These are phyloP conservation scores for Rhododendron williamsianum DNA, from an alignment of 148 eudicot genomes.

Conservation along the genomic window DNA sequence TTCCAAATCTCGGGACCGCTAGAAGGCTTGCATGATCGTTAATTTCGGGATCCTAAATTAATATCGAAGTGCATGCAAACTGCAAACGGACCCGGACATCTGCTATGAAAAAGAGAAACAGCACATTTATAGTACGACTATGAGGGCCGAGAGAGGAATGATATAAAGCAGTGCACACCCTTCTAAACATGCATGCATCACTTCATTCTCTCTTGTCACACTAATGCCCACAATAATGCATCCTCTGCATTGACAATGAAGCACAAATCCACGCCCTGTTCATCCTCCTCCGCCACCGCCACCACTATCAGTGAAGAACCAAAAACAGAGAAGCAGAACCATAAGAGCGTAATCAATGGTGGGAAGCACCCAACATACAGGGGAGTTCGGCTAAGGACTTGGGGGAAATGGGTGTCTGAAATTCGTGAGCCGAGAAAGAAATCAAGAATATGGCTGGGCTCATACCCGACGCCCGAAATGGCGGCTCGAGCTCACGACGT, in stretches of 20 bases:
- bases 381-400: constrained; percentile 22
- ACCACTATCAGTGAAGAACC: not conserved
- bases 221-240: not conserved
- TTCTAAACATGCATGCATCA: too few relatives aligned
- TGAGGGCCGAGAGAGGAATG: not conserved
- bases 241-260: not conserved
- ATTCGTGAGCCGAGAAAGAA: constrained; percentile 30
- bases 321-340: not conserved
- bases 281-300: not conserved
- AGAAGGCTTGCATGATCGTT: too few relatives aligned
- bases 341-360: not conserved
- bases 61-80: too few relatives aligned
- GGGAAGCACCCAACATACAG: constrained; percentile 17
- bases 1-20: too few relatives aligned
- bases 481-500: constrained; percentile 35
- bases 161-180: not conserved
- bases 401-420: constrained; percentile 32
- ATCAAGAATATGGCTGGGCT: constrained; percentile 30
- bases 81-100: too few relatives aligned
- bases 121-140: not conserved
- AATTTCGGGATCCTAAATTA: too few relatives aligned
- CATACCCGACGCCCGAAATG: constrained; percentile 26
- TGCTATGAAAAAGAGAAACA: too few relatives aligned
- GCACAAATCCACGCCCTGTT: not conserved
- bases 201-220: not conserved